Evolutionary conservation across 202 grass and related monocot species (phyloP), one percentile per base, ranked within the genome.

Genomic region (Zizania palustris): DNA sequence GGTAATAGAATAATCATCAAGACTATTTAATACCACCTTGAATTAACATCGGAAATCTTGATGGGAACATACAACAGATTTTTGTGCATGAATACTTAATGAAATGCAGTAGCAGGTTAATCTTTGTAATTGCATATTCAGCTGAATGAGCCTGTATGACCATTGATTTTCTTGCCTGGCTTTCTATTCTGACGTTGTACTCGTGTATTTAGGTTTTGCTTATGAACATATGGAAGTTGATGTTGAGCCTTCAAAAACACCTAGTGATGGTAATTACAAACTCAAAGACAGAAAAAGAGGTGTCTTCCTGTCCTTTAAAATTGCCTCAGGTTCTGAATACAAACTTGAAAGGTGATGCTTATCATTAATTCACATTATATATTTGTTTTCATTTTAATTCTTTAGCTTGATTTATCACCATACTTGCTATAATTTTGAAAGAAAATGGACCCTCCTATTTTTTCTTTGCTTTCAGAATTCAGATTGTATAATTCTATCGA

Each of bases 191-290:
- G 22, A 67, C 43, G 82, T 67, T 72, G 28, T 28, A 28, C 28
- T 77, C 6, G 71, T 65, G 45, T 65, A 18, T 84, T 62, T 89
- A 97, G 93, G 84, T 83, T 88, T 97, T 50, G 65, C 82, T 65
- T 91, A 91, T 82, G 93, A 97, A 79, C 90, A 74, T 80, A 91
- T 84, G 56, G 90, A 93, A 89, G 93, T 93, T 51, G 93, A 97
- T 70, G 75, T 91, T n/a, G 93, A 97, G 62, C 86, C 86, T 82
- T 74, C 86, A 69, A 89, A 83, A 84, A 40, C 28, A 74, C 28
- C 79, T 39, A 54, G 79, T 63, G 83, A 90, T 76, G 79, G 67
- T 65, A 90, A 84, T 41, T 80, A 87, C 65, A 88, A 82, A 79
- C 77, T 89, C 62, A 82, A 89, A 87, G 74, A 86, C 16, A 93